Evolutionary conservation across 2,329 filamentous ascomycete species (phyloP), one percentile per base, ranked within the genome.

Genomic region (Pyrenochaeta sp.): DNA sequence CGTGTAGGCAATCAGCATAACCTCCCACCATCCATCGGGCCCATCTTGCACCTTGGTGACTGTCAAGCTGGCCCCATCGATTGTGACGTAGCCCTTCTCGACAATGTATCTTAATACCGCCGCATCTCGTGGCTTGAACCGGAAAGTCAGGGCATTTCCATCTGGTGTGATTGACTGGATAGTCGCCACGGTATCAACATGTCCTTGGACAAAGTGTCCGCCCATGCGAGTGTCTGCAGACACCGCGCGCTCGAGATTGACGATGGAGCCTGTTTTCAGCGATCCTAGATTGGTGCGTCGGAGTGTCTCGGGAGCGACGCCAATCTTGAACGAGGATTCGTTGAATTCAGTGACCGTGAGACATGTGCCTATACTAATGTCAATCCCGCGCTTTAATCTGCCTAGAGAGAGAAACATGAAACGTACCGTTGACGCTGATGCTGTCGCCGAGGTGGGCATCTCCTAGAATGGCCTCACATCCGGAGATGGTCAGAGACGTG

Each of bases 1-100:
- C 8, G 94, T 96, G 73, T 99, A 99, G 7, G 89, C 83, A 70
- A 99, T 96, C 50, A 99, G 79, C 94, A 99, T 99, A 35, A 99
- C 88, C 81, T 97, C 94, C 75, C 82, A 87, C 83, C 87, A 96
- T 71, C 90, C 95, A 28, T 87, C 86, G 55, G 84, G 82, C 1
- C 69, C 80, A 71, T 96, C 93, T 61, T 93, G 76, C 20, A 97
- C 93, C 56, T 83, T 81, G 2, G 93, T 97, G 2, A 99, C 82
- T 0, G 94, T 99, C 77, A 99, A 77, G 67, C 92, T 96, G 17
- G 94, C 93, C 4, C 94, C 94, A 68, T 99, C 94, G 36, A 99
- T 82, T 30, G 92, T 90, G 41, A 99, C 85, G 72, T 91, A 99
- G 35, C 94, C 94, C 79, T 99, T 99, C 78, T 95, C 90, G 13